These are phyloP conservation scores for Bocquillonia castaneifolia DNA, from an alignment of 441 rosid genomes.

Conservation along the genomic window DNA sequence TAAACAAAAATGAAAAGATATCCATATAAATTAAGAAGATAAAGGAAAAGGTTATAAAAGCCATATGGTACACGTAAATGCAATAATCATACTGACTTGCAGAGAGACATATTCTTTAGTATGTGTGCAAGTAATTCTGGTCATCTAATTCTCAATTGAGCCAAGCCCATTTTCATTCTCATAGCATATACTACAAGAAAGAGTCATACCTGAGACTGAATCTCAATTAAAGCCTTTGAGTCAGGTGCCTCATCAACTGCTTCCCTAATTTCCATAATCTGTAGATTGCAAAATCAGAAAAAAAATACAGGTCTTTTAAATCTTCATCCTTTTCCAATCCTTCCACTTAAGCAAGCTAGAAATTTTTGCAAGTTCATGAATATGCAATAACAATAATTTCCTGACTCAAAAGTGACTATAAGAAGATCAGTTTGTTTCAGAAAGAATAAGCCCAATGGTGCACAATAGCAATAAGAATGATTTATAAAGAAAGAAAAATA, in stretches of 20 bases:
- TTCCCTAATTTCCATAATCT: slow-evolving; percentile 95
- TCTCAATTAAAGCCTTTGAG: slow-evolving; percentile 49
- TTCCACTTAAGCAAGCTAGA: slow-evolving; percentile 1
- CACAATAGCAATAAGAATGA: neutral
- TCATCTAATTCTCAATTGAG: neutral
- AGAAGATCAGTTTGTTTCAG: neutral
- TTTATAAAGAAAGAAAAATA: neutral
- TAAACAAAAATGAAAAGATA: slow-evolving; percentile 16
- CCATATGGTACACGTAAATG: neutral
- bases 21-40: neutral
- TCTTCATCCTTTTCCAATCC: neutral
- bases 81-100: neutral
- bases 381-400: neutral
- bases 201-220: slow-evolving; percentile 55
- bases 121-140: neutral
- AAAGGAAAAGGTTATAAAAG: neutral
- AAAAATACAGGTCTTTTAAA: neutral
- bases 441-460: neutral
- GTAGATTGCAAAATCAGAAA: slow-evolving; percentile 24
- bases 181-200: slow-evolving; percentile 15
- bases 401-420: neutral
- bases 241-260: slow-evolving; percentile 74
- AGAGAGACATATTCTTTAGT: neutral
- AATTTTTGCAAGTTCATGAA: neutral
- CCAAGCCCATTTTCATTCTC: neutral